Conservation (phyloP, 768 basidiomycete genomes). For the Lentinula guzmanii region DNA sequence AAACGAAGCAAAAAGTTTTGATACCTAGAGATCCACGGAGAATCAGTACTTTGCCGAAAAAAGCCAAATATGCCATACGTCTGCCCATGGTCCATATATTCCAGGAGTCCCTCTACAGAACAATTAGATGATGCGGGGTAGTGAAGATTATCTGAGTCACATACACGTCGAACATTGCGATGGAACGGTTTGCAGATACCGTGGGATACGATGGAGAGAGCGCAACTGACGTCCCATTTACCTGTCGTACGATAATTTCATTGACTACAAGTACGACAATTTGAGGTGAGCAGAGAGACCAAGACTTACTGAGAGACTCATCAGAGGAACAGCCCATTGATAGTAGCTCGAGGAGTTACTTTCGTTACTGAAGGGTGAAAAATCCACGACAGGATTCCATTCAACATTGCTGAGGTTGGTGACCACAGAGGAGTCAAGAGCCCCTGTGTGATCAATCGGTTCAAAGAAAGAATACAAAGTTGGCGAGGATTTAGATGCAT, state of each 20-base stretch:
- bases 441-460: constrained; percentile 40
- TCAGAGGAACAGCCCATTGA: constrained; percentile 66
- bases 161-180: constrained; percentile 73
- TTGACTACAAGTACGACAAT: neutral
- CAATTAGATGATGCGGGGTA: neutral
- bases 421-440: constrained; percentile 67
- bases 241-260: constrained; percentile 26
- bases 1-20: constrained; percentile 55
- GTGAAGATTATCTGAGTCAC: constrained; percentile 17
- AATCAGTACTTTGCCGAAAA: neutral
- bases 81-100: constrained; percentile 72
- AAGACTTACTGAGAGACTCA: constrained; percentile 35
- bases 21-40: constrained; percentile 39
- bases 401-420: constrained; percentile 50
- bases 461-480: neutral
- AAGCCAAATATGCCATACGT: constrained; percentile 36
- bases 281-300: neutral
- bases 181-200: constrained; percentile 44
- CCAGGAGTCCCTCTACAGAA: constrained; percentile 56
- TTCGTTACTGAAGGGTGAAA: constrained; percentile 55
- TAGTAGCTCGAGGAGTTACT: constrained; percentile 64
- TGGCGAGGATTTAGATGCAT: constrained; percentile 8
- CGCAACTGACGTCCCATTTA: constrained; percentile 46
- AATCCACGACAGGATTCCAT: constrained; percentile 74
- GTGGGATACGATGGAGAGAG: constrained; percentile 63